Evolutionary conservation across 2,329 filamentous ascomycete genomes (phyloP), one percentile per base, ranked within the genome.

Genomic region (Penicillium psychrosexuale): DNA sequence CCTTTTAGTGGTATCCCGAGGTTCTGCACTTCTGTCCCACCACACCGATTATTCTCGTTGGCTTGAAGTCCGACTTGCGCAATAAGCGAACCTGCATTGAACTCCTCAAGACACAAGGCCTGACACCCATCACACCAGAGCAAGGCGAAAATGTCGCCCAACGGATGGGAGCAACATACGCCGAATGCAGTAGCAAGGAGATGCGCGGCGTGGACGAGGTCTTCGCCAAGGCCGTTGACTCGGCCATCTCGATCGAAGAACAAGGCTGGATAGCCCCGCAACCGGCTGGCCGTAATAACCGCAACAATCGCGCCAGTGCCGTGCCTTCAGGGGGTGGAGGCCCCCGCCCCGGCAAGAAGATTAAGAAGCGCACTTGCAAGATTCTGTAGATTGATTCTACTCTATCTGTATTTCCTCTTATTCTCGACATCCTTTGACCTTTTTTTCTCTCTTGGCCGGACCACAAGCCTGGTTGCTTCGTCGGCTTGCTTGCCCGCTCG

Each of bases 21-120:
- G 94, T 99, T 67, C 85, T 97, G 53, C 94, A 99, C 77, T 99
- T 99, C 81, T 97, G 94, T 77, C 94, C 94, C 15, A 96, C 94
- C 68, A 97, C 93, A 2, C 94, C 94, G 24, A 87, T 99, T 61
- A 88, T 99, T 71, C 89, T 99, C 53, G 89, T 97, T 64, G 94
- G 93, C 56, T 86, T 99, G 69, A 99, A 99, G 77, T 97, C 93
- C 24, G 94, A 99, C 75, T 86, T 99, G 57, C 91, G 94, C 67
- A 85, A 88, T 78, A 97, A 97, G 82, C 88, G 90, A 76, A 93
- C 91, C 49, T 97, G 94, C 77, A 96, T 97, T 76, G 94, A 99
- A 72, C 91, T 99, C 73, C 90, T 99, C 76, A 97, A 96, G 78
- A 96, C 93, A 15, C 94, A 99, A 75, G 94, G 94, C 45, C 83